A percentile compares a stretch with the other conserved stretches of the same genome.
Evolutionary conservation across 2,329 filamentous ascomycete genomes (phyloP).

Genomic region (Fusarium decemcellulare): DNA sequence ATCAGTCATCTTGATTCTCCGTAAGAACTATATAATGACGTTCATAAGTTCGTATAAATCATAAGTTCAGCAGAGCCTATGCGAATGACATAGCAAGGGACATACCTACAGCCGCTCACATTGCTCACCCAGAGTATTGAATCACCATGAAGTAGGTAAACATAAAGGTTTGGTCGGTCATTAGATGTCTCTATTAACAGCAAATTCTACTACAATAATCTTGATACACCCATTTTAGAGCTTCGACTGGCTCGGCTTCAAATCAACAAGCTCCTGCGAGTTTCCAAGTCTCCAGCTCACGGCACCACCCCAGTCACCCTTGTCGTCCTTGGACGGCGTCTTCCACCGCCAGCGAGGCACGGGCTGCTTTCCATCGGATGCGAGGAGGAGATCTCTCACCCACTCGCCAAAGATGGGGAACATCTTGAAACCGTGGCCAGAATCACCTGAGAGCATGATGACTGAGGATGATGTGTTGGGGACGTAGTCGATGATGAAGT

Average conservation of each 20-base stretch:
- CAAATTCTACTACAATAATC: neutral
- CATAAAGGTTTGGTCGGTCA: neutral
- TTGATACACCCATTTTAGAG: constrained; percentile 9
- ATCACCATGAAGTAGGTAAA: too few species aligned
- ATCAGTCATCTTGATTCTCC: too few species aligned
- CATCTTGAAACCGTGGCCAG: constrained; percentile 75
- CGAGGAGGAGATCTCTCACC: constrained; percentile 62
- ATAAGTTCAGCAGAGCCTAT: too few species aligned
- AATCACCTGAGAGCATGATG: constrained; percentile 69
- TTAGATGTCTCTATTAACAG: neutral
- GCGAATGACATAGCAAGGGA: too few species aligned
- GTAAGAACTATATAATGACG: too few species aligned
- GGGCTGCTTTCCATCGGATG: constrained; percentile 55
- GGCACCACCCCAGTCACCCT: constrained; percentile 46
- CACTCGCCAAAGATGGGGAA: constrained; percentile 72
- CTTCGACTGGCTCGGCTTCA: constrained; percentile 23
- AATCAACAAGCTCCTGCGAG: constrained; percentile 44
- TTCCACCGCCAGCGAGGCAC: constrained; percentile 68
- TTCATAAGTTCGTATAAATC: too few species aligned
- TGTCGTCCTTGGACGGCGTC: constrained; percentile 34
- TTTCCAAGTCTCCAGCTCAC: constrained; percentile 57
- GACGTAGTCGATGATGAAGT: constrained; percentile 73
- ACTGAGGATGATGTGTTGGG: constrained; percentile 62
- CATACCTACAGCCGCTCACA: too few species aligned
- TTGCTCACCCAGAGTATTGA: too few species aligned